Evolutionary conservation across 1,139 yeast genomes (phyloP), one percentile per base, ranked within the genome.

Genomic region (Blastobotrys aristatus): DNA sequence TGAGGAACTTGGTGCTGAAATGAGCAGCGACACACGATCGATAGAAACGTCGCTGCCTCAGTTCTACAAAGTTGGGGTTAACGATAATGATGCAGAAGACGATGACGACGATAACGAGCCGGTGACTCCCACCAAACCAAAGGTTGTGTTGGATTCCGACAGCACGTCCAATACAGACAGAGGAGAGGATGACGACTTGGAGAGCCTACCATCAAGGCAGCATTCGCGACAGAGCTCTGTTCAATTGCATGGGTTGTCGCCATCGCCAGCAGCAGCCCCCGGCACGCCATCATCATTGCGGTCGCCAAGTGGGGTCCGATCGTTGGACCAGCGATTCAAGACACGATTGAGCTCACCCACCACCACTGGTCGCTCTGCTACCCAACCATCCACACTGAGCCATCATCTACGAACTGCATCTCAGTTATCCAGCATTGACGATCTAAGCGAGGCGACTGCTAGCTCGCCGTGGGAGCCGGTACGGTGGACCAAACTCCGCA

Each of bases 401-500:
- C 33, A 41, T 17, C 48, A 43, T 32, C 38, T 40, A 29, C 27
- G 47, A 31, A 35, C 30, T 31, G 49, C 43, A 21, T 43, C 48
- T 4, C 42, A 43, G 27, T 29, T 48, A 11, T 45, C 54, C 10
- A 46, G 47, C 32, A 22, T 53, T 22, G 56, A 56, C 30, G 53
- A 53, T 22, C 39, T 50, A 17, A 46, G 53, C 16, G 30, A 30
- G 11, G 24, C 29, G 2, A 40, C 24, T 4, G 21, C 16, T n/a
- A 24, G 20, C 16, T 42, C 51, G 14, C 51, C 51, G 2, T 57
- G 64, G 62, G 70, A 66, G 30, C 61, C 63, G 1, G 51, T 66
- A n/a, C 54, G 72, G 45, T 77, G 80, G 78, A 58, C 71, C 5
- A 69, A 68, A 41, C 61, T 77, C 48, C 67, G 70, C 30, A 69